Base-by-base conservation (phyloP, 2,329 filamentous ascomycete genomes). In the Botrytis squamosa region DNA sequence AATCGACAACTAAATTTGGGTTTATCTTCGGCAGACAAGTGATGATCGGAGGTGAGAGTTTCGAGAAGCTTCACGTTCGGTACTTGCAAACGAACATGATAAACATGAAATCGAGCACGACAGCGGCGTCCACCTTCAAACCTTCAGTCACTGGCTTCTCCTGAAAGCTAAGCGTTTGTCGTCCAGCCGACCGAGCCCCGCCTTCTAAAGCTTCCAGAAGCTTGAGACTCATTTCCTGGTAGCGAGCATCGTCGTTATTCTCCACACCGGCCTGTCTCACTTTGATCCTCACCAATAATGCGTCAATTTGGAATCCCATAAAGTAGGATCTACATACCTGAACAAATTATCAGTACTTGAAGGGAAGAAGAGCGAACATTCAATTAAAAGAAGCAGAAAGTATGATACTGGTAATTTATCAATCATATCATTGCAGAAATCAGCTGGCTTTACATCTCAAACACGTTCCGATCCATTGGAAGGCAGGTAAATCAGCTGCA, bases 211-310 rank as follows among this genome's bases (percentile, higher is more conserved):
- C 36, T 57, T 57, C 49, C 49, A 40, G 66, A 57, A 68, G 66
- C 49, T 57, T 29, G 25, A 38, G 33, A 42, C 12, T 20, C 36
- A 68, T 68, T 57, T 42, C 38, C 12, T 57, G 66, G 66, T 57
- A 68, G 66, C 49, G 66, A 57, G 36, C 3, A 55, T 42, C 16
- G 49, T 68, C 36, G 66, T 49, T 22, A 68, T 57, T 68, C 66
- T 68, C 66, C 49, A 68, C 66, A 57, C 25, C n/a, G 55, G 49
- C 33, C 66, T 57, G 66, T 42, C 66, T 57, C 49, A 57, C 25
- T 25, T 29, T 57, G 2, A 42, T 68, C 3, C 33, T 55, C 66
- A 29, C 36, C 36, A 33, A 22, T 33, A 16, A 38, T 18, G 16
- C 33, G 18, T 16, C 36, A 42, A 14, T 57, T 33, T 42, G 16